Conservation (phyloP, 306 rosid genomes). For the Quercus aquifolioides region DNA sequence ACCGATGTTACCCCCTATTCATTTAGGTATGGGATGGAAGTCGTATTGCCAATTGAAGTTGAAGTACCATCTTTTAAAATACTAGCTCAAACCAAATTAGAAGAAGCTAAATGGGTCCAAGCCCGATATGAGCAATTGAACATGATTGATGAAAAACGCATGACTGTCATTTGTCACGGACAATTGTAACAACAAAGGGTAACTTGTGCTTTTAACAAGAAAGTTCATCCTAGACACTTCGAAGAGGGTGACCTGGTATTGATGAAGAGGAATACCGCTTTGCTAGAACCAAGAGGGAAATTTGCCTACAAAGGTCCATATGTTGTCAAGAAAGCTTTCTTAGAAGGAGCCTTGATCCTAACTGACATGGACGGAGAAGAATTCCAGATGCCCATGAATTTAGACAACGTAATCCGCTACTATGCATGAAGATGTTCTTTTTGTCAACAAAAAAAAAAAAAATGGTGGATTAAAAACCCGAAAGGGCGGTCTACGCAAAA, state of each 20-base stretch:
- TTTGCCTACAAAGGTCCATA: background rate
- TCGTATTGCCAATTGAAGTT: background rate
- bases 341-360: background rate
- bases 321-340: background rate
- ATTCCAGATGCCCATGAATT: background rate
- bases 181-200: background rate
- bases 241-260: background rate
- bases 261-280: background rate
- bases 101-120: background rate
- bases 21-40: background rate
- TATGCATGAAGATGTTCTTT: no score
- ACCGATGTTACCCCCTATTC: background rate
- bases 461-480: no score
- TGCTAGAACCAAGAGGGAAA: background rate
- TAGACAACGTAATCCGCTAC: background rate
- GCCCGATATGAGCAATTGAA: background rate
- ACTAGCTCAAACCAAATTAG: background rate
- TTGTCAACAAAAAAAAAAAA: no score
- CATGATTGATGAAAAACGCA: background rate
- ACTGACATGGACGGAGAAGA: background rate
- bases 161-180: background rate
- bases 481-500: no score
- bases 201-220: background rate
- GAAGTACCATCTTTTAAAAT: background rate
- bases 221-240: background rate